Evolutionary conservation across 2,329 filamentous ascomycete genomes (phyloP).

Genomic region (Colletotrichum higginsianum): DNA sequence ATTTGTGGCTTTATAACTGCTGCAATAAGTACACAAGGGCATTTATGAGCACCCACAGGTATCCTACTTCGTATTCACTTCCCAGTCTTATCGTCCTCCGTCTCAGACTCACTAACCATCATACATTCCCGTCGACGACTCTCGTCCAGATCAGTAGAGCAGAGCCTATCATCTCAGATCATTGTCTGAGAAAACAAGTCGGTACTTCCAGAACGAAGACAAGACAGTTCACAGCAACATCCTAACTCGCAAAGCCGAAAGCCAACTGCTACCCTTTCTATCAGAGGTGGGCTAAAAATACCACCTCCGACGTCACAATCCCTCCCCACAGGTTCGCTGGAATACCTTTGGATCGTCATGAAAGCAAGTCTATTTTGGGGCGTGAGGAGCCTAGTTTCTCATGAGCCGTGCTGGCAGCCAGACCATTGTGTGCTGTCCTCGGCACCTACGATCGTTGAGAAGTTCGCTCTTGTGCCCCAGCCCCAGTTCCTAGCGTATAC

Average conservation of each 20-base stretch:
- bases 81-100: neutral
- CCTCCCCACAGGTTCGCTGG: too few relatives aligned
- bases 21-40: neutral
- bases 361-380: neutral
- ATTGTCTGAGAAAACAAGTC: too few relatives aligned
- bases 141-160: accelerated
- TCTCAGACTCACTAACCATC: neutral
- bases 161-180: neutral
- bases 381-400: neutral
- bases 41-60: neutral
- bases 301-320: too few relatives aligned
- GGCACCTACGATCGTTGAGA: neutral
- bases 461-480: neutral
- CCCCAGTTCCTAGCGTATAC: too few relatives aligned
- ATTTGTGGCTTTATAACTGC: too few relatives aligned
- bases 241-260: neutral
- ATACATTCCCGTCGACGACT: neutral
- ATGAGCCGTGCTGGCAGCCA: neutral
- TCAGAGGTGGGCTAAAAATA: neutral
- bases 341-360: too few relatives aligned
- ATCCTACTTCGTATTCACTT: neutral
- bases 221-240: neutral
- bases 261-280: neutral
- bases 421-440: neutral
- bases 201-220: neutral